These are phyloP conservation scores for Russula virescens DNA, from an alignment of 768 basidiomycete genomes.

Conservation along the genomic window DNA sequence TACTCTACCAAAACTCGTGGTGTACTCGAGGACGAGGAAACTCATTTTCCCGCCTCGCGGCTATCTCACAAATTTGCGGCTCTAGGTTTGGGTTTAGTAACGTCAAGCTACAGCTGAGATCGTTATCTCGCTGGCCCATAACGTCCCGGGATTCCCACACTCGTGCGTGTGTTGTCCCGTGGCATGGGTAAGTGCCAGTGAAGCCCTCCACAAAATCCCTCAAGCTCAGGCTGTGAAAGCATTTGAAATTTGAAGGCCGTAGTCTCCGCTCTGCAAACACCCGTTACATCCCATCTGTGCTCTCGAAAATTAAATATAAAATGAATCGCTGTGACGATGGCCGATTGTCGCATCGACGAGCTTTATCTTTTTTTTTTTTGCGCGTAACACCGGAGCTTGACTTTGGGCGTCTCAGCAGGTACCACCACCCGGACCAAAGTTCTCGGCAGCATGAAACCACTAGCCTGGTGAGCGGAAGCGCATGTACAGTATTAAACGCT, in stretches of 20 bases:
- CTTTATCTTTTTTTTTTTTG: neutral
- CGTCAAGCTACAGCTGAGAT: neutral
- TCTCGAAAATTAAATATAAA: too few relatives aligned
- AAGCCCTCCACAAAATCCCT: too few relatives aligned
- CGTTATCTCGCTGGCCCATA: neutral
- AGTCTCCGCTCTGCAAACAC: too few relatives aligned
- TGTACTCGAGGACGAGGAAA: constrained; percentile 15
- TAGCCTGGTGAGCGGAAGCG: neutral
- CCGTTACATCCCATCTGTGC: too few relatives aligned
- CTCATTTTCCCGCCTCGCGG: neutral
- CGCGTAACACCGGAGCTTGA: constrained; percentile 9
- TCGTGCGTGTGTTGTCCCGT: neutral
- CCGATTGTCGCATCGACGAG: neutral
- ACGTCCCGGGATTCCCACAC: neutral
- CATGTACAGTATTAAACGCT: constrained; percentile 10
- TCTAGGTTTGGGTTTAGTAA: constrained; percentile 3
- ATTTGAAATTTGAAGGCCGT: too few relatives aligned
- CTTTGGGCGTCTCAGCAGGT: neutral
- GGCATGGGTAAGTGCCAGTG: too few relatives aligned
- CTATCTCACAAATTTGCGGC: constrained; percentile 1
- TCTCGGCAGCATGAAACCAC: neutral
- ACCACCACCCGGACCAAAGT: neutral
- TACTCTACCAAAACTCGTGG: constrained; percentile 22
- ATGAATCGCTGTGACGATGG: too few relatives aligned
- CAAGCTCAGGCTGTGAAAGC: too few relatives aligned